Evolutionary conservation across 768 basidiomycete genomes (phyloP), one percentile per base, ranked within the genome.

Genomic region (Porpolomopsis calyptriformis): DNA sequence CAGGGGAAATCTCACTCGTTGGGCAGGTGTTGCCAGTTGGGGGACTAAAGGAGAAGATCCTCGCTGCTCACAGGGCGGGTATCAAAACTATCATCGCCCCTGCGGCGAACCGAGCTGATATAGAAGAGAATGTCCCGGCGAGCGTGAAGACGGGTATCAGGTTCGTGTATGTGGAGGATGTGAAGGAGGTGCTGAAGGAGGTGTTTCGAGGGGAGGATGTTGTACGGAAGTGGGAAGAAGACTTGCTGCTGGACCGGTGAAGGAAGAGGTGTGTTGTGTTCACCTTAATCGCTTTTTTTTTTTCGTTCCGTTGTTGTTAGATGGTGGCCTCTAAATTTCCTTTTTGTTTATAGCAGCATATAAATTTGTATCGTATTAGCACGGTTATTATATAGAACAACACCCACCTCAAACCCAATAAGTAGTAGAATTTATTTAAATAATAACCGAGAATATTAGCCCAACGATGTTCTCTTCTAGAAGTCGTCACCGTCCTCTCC

Each of bases 11-110:
- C 47, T 91, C 93, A 1, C 79, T 99, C 12, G 84, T 92, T 0
- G 96, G 96, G 0, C 91, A 96, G 63, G 94, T 99, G 7, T 73
- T 96, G 1, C 90, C 94, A 2, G 94, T 99, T 8, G 94, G 94
- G 6, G 94, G 94, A 0, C 65, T 98, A 52, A 97, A 96, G 68
- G 88, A 90, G 68, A 93, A 96, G 72, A 91, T 94, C 51, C 76
- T 97, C 1, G 94, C 94, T 1, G 94, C 96, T 0, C 96, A 99
- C 59, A 81, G 96, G 14, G 91, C 96, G 1, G 92, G 91, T 2
- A 96, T 98, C 70, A 92, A 85, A 67, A 93, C 84, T 0, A 85
- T 91, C 54, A 62, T 93, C 5, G 85, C 85, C 0, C 90, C 91
- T 0, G 81, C 75, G 22, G 93, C 86, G 2, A 94, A 94, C 62